Evolutionary conservation across 306 rosid genomes (phyloP).

Genomic region (Sophora flavescens): DNA sequence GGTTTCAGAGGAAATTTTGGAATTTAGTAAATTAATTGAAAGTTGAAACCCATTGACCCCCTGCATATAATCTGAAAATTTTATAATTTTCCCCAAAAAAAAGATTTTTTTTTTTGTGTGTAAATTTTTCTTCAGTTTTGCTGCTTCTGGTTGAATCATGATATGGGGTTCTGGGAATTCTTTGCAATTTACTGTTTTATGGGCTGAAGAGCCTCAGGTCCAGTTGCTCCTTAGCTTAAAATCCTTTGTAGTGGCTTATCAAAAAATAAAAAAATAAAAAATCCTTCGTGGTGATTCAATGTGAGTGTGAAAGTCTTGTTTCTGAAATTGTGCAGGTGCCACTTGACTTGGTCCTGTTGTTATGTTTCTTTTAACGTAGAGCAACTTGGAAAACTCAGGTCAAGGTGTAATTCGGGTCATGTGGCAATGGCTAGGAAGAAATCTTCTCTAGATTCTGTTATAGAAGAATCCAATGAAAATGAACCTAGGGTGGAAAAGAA

Average conservation of each 20-base stretch:
- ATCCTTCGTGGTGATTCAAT: slow-evolving; percentile 41
- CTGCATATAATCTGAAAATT: slow-evolving; percentile 12
- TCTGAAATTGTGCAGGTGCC: slow-evolving; percentile 64
- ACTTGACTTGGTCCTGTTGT: slow-evolving; percentile 50
- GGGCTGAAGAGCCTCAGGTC: slow-evolving; percentile 6
- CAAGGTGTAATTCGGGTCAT: slow-evolving; percentile 61
- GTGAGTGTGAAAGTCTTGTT: slow-evolving; percentile 33
- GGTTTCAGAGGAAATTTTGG: too few species aligned
- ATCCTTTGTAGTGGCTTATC: slow-evolving; percentile 12
- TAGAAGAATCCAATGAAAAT: slow-evolving; percentile 58
- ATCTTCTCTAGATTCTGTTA: slow-evolving; percentile 51
- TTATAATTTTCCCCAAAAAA: neutral
- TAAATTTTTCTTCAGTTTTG: neutral
- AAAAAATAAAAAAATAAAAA: too few species aligned
- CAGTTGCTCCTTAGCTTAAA: slow-evolving; percentile 16
- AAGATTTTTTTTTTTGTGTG: neutral
- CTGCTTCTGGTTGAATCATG: neutral
- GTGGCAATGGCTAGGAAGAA: slow-evolving; percentile 74
- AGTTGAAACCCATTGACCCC: neutral
- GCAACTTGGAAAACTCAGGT: slow-evolving; percentile 59
- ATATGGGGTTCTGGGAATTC: slow-evolving; percentile 19
- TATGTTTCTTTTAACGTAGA: slow-evolving; percentile 50
- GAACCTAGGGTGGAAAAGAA: slow-evolving; percentile 67
- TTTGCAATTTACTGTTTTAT: neutral
- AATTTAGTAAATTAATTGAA: too few species aligned